Base-by-base conservation (phyloP, 257 asterid genomes). In the Solanum boliviense region DNA sequence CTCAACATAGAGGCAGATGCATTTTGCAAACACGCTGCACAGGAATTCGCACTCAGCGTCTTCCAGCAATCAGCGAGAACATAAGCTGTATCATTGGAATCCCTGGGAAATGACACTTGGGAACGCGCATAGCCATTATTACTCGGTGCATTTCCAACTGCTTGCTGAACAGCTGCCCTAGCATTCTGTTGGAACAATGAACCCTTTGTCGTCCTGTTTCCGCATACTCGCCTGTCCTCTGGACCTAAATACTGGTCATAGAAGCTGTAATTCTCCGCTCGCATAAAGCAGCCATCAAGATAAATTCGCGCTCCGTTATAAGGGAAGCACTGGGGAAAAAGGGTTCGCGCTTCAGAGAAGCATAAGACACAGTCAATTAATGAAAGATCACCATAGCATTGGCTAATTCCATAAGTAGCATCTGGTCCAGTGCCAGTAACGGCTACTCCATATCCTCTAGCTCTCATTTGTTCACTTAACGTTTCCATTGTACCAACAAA, bases 11-110 rank as follows among this genome's bases (percentile, higher is more conserved):
- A 90, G 0, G 76, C 88, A 41, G 94, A 86, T 1, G 98, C 98
- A n/a, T 89, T 93, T 86, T 76, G 92, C 86, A 95, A 81, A 90
- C 98, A 95, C 7, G 93, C 93, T 67, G 90, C 86, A 27, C 98
- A 95, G 52, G 91, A 87, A 4, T 58, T 87, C 3, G 87, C 86
- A 27, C 74, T 89, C 78, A 95, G 87, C 3, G 94, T 76, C 92
- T 86, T 92, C 98, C 98, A 95, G 84, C 98, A 95, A 87, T 93
- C 44, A 0, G 96, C 97, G 83, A 94, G 89, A 38, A 92, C 95
- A 52, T 94, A 92, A 75, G 87, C 96, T 6, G 93, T 87, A 34
- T 84, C 90, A 32, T 91, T 89, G 18, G 75, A 23, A 15, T 86
- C 38, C 75, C 92, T 84, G 0, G 90, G 41, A 16, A 86, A 89